These are phyloP conservation scores for Cicer bijugum DNA, from an alignment of 306 rosid species.

Conservation along the genomic window DNA sequence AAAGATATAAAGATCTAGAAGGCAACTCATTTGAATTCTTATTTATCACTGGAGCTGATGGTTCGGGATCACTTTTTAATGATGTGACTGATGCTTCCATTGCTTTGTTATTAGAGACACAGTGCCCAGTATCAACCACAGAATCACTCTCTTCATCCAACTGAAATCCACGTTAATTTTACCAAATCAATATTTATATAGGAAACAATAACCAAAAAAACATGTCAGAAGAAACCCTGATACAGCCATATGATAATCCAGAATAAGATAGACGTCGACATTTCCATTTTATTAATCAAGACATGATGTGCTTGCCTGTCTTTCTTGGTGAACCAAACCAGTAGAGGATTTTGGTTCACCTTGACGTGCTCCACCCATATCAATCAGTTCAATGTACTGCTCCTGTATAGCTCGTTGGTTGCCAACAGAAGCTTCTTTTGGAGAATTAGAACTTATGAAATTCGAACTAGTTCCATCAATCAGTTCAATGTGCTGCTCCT, in stretches of 20 bases:
- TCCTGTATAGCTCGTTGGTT: slow-evolving; percentile 40
- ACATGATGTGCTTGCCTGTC: slow-evolving; percentile 42
- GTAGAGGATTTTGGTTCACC: slow-evolving; percentile 43
- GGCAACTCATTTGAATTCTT: slow-evolving; percentile 47
- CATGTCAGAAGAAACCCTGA: slow-evolving; percentile 31
- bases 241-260: slow-evolving; percentile 47
- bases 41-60: slow-evolving; percentile 45
- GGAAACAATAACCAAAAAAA: slow-evolving; percentile 34
- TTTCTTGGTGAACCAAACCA: slow-evolving; percentile 44
- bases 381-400: slow-evolving; percentile 46
- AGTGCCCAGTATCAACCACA: slow-evolving; percentile 43
- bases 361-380: slow-evolving; percentile 47
- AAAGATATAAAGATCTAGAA: slow-evolving; percentile 56
- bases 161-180: slow-evolving; percentile 57
- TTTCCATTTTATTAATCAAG: slow-evolving; percentile 44
- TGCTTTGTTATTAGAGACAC: slow-evolving; percentile 42
- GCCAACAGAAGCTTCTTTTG: slow-evolving; percentile 37
- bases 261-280: slow-evolving; percentile 23
- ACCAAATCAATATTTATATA: slow-evolving; percentile 40
- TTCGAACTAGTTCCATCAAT: slow-evolving; percentile 37
- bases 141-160: slow-evolving; percentile 45
- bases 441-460: slow-evolving; percentile 40
- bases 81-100: slow-evolving; percentile 45
- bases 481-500: slow-evolving; percentile 24
- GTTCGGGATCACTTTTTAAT: slow-evolving; percentile 44